Percentiles rank a stretch among this genome's conserved stretches.
Conservation (phyloP, 2,329 filamentous ascomycete species). For the Fusarium goolgardi region DNA sequence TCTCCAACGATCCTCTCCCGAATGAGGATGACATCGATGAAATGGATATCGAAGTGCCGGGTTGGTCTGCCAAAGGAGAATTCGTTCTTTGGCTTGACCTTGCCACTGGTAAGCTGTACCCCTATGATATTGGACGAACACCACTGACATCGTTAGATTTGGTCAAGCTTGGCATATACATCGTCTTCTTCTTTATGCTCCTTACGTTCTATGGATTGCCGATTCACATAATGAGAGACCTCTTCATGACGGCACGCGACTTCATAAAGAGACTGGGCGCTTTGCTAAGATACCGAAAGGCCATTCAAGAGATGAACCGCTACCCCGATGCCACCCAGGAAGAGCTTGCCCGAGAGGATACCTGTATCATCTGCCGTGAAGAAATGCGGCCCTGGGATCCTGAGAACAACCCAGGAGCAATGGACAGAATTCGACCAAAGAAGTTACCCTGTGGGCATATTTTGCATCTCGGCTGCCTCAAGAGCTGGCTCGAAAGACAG, state of each 20-base stretch:
- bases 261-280: conserved; percentile 92
- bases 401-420: conserved; percentile 69
- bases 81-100: conserved; percentile 92
- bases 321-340: conserved; percentile 92
- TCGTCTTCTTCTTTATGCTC: conserved; percentile 92
- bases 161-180: conserved; percentile 88
- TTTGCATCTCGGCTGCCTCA: conserved; percentile 91
- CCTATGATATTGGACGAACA: conserved; percentile 21
- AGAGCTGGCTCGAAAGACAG: conserved; percentile 96
- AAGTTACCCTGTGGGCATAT: conserved; percentile 97
- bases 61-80: conserved; percentile 95
- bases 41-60: conserved; percentile 93
- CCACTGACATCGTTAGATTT: conserved; percentile 71
- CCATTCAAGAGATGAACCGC: conserved; percentile 92
- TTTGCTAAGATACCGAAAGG: conserved; percentile 88
- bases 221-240: conserved; percentile 95
- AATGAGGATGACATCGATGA: conserved; percentile 85
- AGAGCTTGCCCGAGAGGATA: conserved; percentile 86
- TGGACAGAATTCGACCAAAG: conserved; percentile 89
- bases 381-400: conserved; percentile 87
- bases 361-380: conserved; percentile 97
- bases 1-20: conserved; percentile 65
- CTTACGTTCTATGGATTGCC: conserved; percentile 94
- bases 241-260: conserved; percentile 92
- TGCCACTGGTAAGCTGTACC: conserved; percentile 70